Percentiles rank a stretch among this genome's conserved stretches.
phyloP scores from a whole-genome alignment of 169 alveolate genomes.

The Pseudocohnilembus persalinus region DNA sequence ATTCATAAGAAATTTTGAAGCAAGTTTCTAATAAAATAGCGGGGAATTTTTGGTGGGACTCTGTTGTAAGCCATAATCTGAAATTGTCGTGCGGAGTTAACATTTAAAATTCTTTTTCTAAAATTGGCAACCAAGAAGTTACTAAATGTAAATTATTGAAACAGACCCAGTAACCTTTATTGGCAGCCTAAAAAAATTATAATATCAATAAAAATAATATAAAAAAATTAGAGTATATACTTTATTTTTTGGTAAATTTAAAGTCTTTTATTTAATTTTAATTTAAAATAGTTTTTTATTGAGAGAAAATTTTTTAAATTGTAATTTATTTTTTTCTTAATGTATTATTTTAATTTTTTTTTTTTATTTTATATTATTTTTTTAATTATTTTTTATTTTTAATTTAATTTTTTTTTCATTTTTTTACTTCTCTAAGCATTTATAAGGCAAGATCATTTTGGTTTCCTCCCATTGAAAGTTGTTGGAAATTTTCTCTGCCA shows the following conservation, averaged over 20 bases:
- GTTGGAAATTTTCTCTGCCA: slow-evolving; percentile 79
- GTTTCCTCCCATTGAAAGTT: slow-evolving; percentile 94
- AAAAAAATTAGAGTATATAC: neutral
- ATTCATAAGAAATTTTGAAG: slow-evolving; percentile 88
- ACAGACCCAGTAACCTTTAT: slow-evolving; percentile 92
- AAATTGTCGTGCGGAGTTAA: slow-evolving; percentile 85
- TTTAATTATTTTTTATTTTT: too few species aligned
- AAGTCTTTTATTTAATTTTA: too few species aligned
- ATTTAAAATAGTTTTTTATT: too few species aligned
- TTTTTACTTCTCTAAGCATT: slow-evolving; percentile 38
- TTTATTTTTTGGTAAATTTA: too few species aligned
- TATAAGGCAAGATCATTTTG: slow-evolving; percentile 84
- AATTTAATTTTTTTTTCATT: too few species aligned
- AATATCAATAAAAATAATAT: neutral
- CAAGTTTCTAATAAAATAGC: slow-evolving; percentile 87
- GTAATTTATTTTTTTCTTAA: neutral
- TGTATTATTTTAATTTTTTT: too few species aligned
- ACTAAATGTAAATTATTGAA: slow-evolving; percentile 91
- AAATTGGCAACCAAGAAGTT: slow-evolving; percentile 87
- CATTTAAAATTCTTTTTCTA: slow-evolving; percentile 88
- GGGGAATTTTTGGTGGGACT: slow-evolving; percentile 91
- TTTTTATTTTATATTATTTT: too few species aligned
- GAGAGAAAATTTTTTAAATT: too few species aligned
- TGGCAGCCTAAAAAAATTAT: slow-evolving; percentile 71
- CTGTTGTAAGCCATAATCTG: slow-evolving; percentile 92